Percentiles rank a stretch among this genome's conserved stretches.
Evolutionary conservation across 1,284 basidiomycete species (phyloP).

Genomic region (Boletus calvinii): DNA sequence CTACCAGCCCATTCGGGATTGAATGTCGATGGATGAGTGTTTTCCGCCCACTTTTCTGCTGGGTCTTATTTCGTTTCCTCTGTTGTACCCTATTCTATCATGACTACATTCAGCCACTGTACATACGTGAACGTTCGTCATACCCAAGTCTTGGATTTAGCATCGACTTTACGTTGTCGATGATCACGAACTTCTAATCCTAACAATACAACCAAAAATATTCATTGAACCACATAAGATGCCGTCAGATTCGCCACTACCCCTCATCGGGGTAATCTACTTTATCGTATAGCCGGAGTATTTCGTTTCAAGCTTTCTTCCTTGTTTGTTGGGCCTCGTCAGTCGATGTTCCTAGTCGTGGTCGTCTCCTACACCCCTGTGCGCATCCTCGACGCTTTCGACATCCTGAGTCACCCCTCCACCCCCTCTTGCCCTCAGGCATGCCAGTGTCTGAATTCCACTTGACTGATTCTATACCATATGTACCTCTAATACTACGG

Average conservation of each 20-base stretch:
- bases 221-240: neutral
- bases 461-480: no score
- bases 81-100: neutral
- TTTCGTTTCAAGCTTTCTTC: conserved; percentile 88
- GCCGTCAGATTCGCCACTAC: conserved; percentile 6
- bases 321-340: conserved; percentile 40
- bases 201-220: neutral
- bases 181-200: neutral
- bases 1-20: conserved; percentile 51
- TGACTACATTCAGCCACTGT: neutral
- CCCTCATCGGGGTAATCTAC: conserved; percentile 41
- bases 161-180: neutral
- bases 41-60: neutral
- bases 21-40: conserved; percentile 7
- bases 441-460: no score
- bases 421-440: no score
- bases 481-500: no score
- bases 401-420: no score
- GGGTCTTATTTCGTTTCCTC: neutral
- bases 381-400: no score
- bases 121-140: no score
- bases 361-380: no score
- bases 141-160: conserved; percentile 9
- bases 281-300: conserved; percentile 72
- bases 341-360: no score